Evolutionary conservation across 129 eudicot species (phyloP).

Genomic region (Saposhnikovia divaricata): DNA sequence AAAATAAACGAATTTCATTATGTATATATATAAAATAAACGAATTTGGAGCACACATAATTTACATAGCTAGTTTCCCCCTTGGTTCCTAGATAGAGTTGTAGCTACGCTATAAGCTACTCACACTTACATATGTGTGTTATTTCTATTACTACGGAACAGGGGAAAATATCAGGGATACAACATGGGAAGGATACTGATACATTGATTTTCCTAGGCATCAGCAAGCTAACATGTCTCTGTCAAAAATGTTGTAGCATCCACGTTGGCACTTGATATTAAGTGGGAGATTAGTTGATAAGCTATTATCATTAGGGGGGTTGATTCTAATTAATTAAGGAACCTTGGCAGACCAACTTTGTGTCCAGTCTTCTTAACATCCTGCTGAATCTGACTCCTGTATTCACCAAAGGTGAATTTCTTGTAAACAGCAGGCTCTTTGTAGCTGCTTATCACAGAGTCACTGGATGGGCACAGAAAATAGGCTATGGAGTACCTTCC

Average conservation of each 20-base stretch:
- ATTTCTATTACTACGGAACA: not conserved
- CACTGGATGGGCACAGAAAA: conserved; percentile 49
- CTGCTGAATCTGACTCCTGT: conserved; percentile 43
- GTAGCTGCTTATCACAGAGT: conserved; percentile 37
- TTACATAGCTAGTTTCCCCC: not conserved
- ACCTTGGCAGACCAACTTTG: conserved; percentile 43
- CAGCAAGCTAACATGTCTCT: not conserved
- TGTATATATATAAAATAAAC: not conserved
- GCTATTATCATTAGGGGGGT: not conserved
- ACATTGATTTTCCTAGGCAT: not conserved
- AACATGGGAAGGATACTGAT: not conserved
- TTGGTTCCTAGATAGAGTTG: not conserved
- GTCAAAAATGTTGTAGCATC: conserved; percentile 2
- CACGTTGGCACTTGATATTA: not conserved
- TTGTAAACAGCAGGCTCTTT: conserved; percentile 27
- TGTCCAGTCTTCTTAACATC: conserved; percentile 44
- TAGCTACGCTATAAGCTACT: not conserved
- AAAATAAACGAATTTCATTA: too few relatives aligned
- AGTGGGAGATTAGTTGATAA: not conserved
- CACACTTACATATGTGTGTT: not conserved
- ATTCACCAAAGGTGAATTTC: conserved; percentile 46
- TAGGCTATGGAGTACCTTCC: conserved; percentile 57
- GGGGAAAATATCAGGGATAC: not conserved
- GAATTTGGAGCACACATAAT: not conserved
- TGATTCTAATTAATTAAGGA: not conserved